Percentiles rank a stretch among this genome's conserved stretches.
These are phyloP conservation scores for Pythium aristosporum DNA, from an alignment of 352 stramenopile species.

Conservation along the genomic window DNA sequence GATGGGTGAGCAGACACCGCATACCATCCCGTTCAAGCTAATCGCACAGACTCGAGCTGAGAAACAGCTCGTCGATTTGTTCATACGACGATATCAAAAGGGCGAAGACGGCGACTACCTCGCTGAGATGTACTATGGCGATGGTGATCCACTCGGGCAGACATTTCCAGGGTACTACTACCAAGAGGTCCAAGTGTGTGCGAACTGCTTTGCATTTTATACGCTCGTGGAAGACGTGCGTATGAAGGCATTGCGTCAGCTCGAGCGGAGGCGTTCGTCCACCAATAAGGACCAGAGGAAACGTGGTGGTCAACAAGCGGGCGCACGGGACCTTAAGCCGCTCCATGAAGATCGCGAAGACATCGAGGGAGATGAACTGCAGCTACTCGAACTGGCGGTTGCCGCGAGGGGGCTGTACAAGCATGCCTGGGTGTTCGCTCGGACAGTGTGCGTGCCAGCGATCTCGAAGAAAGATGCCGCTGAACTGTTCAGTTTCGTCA, in stretches of 20 bases:
- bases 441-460: slow-evolving; percentile 1
- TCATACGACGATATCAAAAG: slow-evolving; percentile 72
- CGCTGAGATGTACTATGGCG: slow-evolving; percentile 69
- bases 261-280: slow-evolving; percentile 25
- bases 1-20: slow-evolving; percentile 3
- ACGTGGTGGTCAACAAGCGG: neutral
- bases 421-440: slow-evolving; percentile 37
- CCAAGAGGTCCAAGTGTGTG: slow-evolving; percentile 74
- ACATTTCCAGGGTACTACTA: slow-evolving; percentile 86
- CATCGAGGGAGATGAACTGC: neutral
- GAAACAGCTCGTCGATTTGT: slow-evolving; percentile 77
- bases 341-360: slow-evolving; percentile 20
- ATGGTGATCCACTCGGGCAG: slow-evolving; percentile 67
- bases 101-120: slow-evolving; percentile 79
- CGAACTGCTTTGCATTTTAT: slow-evolving; percentile 81
- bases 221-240: slow-evolving; percentile 72
- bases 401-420: slow-evolving; percentile 32
- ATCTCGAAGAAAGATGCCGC: slow-evolving; percentile 72
- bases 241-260: slow-evolving; percentile 56
- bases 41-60: slow-evolving; percentile 77
- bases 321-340: neutral
- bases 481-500: slow-evolving; percentile 81
- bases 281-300: slow-evolving; percentile 6
- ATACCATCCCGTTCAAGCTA: slow-evolving; percentile 79
- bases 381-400: neutral